Evolutionary conservation across 176 grass and related monocot species (phyloP).

Genomic region (Thinopyrum elongatum): DNA sequence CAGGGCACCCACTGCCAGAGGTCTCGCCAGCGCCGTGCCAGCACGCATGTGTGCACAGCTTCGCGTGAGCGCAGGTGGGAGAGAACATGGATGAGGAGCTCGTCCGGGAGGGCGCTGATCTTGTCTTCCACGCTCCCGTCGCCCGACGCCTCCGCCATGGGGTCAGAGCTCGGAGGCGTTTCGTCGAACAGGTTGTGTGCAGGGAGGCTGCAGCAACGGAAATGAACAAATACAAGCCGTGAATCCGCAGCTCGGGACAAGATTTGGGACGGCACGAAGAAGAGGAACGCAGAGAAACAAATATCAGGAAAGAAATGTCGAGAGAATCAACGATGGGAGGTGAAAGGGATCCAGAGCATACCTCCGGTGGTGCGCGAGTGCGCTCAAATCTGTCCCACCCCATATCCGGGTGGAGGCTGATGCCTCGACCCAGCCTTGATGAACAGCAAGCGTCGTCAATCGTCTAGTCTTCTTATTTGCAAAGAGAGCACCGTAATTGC

Average conservation of each 20-base stretch:
- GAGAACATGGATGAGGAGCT: neutral
- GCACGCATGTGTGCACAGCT: neutral
- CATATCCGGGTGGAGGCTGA: too few species aligned
- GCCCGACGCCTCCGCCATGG: neutral
- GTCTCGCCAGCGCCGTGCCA: conserved; percentile 1
- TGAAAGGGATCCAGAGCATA: neutral
- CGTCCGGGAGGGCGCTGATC: neutral
- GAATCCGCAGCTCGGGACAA: neutral
- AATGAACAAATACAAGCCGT: neutral
- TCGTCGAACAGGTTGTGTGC: conserved; percentile 14
- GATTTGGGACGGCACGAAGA: neutral
- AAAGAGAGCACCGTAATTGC: too few species aligned
- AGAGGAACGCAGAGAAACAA: neutral
- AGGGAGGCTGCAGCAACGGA: neutral
- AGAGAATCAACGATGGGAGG: neutral
- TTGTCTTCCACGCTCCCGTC: neutral
- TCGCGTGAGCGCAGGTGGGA: neutral
- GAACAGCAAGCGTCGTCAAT: too few species aligned
- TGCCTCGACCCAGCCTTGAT: too few species aligned
- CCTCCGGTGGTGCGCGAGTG: neutral
- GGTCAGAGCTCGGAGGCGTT: neutral
- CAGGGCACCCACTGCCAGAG: conserved; percentile 1
- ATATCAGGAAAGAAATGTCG: neutral
- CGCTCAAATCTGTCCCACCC: neutral
- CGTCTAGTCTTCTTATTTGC: too few species aligned